phyloP scores from a whole-genome alignment of 2,329 filamentous ascomycete species.

The Pseudogymnoascus pannorum region DNA sequence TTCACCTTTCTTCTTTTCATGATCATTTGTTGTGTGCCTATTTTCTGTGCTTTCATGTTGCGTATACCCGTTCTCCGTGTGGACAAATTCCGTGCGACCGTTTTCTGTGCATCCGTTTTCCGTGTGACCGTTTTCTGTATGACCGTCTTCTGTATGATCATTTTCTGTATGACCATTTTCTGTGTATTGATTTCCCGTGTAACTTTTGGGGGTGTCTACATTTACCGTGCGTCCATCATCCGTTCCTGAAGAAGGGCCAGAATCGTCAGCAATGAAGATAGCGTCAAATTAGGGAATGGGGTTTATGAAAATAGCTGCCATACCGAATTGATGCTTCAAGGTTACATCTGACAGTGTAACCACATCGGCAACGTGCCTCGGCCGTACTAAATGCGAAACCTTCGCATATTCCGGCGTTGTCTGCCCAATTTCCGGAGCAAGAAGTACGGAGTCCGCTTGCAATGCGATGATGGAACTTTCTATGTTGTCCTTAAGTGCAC shows the following conservation, averaged over 20 bases:
- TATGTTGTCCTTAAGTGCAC: background rate
- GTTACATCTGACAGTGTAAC: background rate
- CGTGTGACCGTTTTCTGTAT: background rate
- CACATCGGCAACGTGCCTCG: background rate
- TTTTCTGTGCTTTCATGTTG: background rate
- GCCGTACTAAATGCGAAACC: background rate
- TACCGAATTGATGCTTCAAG: background rate
- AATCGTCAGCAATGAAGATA: background rate
- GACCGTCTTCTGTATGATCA: background rate
- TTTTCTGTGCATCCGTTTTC: background rate
- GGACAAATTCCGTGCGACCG: background rate
- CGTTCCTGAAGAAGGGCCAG: background rate
- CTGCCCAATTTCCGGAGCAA: background rate
- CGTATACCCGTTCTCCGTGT: background rate
- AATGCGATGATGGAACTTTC: background rate
- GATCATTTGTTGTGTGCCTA: background rate
- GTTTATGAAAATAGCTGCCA: background rate
- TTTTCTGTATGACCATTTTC: background rate
- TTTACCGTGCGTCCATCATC: background rate
- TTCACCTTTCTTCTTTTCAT: background rate
- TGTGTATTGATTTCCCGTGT: background rate
- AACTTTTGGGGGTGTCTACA: background rate
- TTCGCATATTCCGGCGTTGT: slow-evolving; percentile 1
- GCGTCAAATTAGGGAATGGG: background rate
- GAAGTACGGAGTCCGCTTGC: background rate